Percentiles rank a stretch among this genome's conserved stretches.
phyloP scores from a whole-genome alignment of 1,284 basidiomycete genomes.

The Mrakiaceae sp. region DNA sequence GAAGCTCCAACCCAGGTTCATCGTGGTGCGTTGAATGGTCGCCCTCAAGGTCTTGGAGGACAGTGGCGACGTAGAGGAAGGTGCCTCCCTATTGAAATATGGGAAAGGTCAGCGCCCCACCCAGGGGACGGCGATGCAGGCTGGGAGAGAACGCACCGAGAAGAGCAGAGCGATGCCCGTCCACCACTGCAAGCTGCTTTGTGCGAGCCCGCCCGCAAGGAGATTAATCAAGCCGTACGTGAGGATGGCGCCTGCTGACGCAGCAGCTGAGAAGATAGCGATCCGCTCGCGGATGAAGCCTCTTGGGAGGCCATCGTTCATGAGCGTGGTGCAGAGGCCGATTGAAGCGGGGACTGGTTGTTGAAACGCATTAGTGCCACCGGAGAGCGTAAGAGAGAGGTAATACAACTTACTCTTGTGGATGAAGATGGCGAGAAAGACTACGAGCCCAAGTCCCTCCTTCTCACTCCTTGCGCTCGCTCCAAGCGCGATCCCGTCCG shows the following conservation, averaged over 20 bases:
- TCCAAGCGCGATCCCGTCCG: slow-evolving; percentile 81
- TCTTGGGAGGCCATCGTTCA: slow-evolving; percentile 55
- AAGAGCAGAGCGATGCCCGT: slow-evolving; percentile 63
- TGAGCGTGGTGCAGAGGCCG: slow-evolving; percentile 65
- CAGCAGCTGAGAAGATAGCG: slow-evolving; percentile 61
- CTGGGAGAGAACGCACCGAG: slow-evolving; percentile 45
- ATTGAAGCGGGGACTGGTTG: slow-evolving; percentile 66
- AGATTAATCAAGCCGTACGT: slow-evolving; percentile 54
- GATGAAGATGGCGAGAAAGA: slow-evolving; percentile 75
- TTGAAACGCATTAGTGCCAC: background rate
- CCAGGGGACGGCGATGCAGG: background rate
- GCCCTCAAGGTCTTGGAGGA: slow-evolving; percentile 54
- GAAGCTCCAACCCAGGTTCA: slow-evolving; percentile 38
- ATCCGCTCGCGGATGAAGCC: slow-evolving; percentile 60
- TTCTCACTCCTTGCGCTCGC: slow-evolving; percentile 40
- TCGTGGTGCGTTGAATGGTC: slow-evolving; percentile 26
- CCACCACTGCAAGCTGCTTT: slow-evolving; percentile 40
- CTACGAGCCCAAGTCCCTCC: slow-evolving; percentile 52
- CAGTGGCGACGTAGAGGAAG: slow-evolving; percentile 83
- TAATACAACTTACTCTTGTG: slow-evolving; percentile 58
- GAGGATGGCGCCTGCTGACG: slow-evolving; percentile 61
- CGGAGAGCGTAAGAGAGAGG: background rate
- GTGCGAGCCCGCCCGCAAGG: slow-evolving; percentile 39
- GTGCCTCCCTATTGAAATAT: slow-evolving; percentile 59
- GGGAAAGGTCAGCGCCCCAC: background rate